Evolutionary conservation across 2,329 filamentous ascomycete species (phyloP).

Genomic region (Neofusicoccum ribis): DNA sequence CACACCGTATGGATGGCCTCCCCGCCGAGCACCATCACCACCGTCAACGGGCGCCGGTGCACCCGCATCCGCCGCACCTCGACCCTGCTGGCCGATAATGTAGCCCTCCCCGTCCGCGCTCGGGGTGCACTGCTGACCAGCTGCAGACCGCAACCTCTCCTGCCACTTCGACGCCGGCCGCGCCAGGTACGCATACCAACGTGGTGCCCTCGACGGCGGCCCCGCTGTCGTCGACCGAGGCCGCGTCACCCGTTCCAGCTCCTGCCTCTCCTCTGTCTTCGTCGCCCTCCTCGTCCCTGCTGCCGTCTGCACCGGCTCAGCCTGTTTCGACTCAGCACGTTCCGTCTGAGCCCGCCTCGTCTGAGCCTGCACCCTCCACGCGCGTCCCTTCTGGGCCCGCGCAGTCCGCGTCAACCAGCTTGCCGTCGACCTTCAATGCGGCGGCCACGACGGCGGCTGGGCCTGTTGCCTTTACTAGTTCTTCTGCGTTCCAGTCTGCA

Average conservation of each 20-base stretch:
- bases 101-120: constrained; percentile 19
- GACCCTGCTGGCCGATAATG: constrained; percentile 25
- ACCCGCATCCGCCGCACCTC: constrained; percentile 33
- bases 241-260: constrained; percentile 22
- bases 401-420: not conserved
- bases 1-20: constrained; percentile 38
- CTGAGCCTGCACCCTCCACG: not conserved
- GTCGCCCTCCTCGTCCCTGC: not conserved
- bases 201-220: constrained; percentile 23
- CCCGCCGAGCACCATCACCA: constrained; percentile 38
- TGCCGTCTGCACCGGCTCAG: not conserved
- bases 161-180: constrained; percentile 30
- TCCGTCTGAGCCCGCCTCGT: not conserved
- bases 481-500: not conserved
- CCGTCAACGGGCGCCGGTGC: constrained; percentile 40
- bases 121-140: not conserved
- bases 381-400: not conserved
- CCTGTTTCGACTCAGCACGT: not conserved
- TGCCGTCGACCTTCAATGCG: not conserved
- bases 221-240: constrained; percentile 12
- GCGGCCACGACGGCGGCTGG: constrained; percentile 2
- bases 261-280: not conserved
- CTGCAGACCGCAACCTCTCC: constrained; percentile 25
- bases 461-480: not conserved
- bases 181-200: constrained; percentile 31